Base-by-base conservation (phyloP, 192 early-diverging fungal species). In the Glomus cerebriforme region DNA sequence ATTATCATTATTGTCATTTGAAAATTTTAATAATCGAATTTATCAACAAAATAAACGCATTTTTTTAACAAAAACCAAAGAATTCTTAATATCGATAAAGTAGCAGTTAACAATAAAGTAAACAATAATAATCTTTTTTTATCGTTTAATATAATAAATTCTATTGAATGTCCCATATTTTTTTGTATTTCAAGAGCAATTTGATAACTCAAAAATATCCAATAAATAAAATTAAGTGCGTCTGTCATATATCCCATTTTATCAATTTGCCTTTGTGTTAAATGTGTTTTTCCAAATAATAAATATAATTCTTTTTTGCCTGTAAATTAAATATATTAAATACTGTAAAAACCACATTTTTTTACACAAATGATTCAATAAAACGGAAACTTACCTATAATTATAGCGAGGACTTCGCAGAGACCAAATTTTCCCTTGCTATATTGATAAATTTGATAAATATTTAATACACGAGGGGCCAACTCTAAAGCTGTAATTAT, bases 401-500 rank as follows among this genome's bases (percentile, higher is more conserved):
- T 29, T 19, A 65, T 32, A 32, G 63, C 31, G 27, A 65, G 15
- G 19, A 27, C 63, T 17, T 65, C 63, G 17, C 26, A 65, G 1
- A 27, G 31, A 6, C 15, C 0, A 64, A 64, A 2, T 31, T 31
- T 64, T 15, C 63, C 63, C 7, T 71, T 43, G 24, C 31, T 71
- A 39, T 47, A 72, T 39, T 39, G 22, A 45, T 72, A 5, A 12
- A 72, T 72, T 49, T 72, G 69, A 24, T 72, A 72, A 45, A 72
- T 72, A 29, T 72, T 72, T 35, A 24, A 5, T 27, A 22, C 15
- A 72, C 69, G 43, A 43, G 69, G 69, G 47, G 45, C 39, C 15
- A 72, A 72, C 29, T 72, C 69, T 13, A 72, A 72, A 72, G 69
- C n/a, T 13, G 34, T 39, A 37, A 72, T 72, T n/a, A 39, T 27